Base-by-base conservation (phyloP, 495 filamentous ascomycete genomes). In the Haplographium delicatum region DNA sequence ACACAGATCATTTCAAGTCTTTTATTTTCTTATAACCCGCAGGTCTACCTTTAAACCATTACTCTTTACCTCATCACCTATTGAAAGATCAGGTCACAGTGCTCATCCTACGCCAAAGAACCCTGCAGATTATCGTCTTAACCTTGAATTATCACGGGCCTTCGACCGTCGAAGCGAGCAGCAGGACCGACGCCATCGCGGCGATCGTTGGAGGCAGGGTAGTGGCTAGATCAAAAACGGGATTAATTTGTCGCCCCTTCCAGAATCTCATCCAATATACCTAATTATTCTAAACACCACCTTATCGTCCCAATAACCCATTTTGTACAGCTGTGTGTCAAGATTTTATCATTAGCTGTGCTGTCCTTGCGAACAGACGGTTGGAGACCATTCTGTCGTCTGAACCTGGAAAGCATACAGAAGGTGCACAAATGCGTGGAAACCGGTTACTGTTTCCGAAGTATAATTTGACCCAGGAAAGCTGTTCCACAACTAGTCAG, bases 61-160 rank as follows among this genome's bases (percentile, higher is more conserved):
- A n/a, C n/a, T n/a, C n/a, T n/a, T n/a, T n/a, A n/a, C n/a, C n/a
- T n/a, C n/a, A n/a, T n/a, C n/a, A n/a, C n/a, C n/a, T n/a, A n/a
- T n/a, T n/a, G n/a, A n/a, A n/a, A n/a, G n/a, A n/a, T n/a, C n/a
- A n/a, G n/a, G n/a, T n/a, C n/a, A n/a, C n/a, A n/a, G n/a, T n/a
- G 43, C 22, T 25, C n/a, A 19, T 26, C 4, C 33, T 23, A n/a
- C 44, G 47, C 30, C 15, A 50, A 22, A 25, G 28, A 47, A 52
- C 52, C 52, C 53, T 56, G 52, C 43, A 43, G 30, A 35, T 56
- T 60, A 56, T 60, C 53, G 50, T 50, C 57, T 30, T 24, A 60
- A 46, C 52, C 53, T 53, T 50, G 57, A 43, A 28, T 56, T 56
- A 56, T 42, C 57, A 56, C 52, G 48, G 57, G 42, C 48, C 47